phyloP scores from a whole-genome alignment of 495 filamentous ascomycete species.

The Penicillium mononematosum region DNA sequence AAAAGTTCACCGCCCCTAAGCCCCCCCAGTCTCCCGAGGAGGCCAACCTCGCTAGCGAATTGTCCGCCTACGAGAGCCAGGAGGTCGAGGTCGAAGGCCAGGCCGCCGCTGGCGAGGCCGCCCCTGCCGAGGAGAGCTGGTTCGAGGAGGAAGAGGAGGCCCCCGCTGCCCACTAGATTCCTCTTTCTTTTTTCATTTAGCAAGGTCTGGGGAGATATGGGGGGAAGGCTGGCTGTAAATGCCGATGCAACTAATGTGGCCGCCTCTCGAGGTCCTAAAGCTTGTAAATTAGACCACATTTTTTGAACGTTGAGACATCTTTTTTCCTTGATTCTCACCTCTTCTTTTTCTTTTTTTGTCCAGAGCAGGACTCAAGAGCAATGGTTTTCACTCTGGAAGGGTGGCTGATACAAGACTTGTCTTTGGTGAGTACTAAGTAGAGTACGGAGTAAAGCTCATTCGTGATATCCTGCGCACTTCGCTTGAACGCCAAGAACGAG shows the following conservation, averaged over 20 bases:
- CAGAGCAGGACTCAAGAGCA: background rate
- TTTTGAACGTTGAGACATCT: conserved; percentile 39
- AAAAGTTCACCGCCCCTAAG: conserved; percentile 77
- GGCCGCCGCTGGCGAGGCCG: conserved; percentile 53
- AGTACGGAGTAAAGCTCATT: background rate
- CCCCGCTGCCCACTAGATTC: conserved; percentile 48
- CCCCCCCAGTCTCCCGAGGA: conserved; percentile 87
- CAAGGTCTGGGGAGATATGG: conserved; percentile 37
- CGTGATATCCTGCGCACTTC: background rate
- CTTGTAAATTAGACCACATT: conserved; percentile 50
- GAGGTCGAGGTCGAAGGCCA: conserved; percentile 94
- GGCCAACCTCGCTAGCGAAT: conserved; percentile 79
- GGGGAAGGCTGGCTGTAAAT: conserved; percentile 23
- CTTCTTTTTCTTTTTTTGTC: background rate
- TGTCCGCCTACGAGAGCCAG: conserved; percentile 90
- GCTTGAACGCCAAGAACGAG: background rate
- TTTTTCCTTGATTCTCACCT: conserved; percentile 14
- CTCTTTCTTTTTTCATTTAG: conserved; percentile 28
- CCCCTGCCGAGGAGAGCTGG: conserved; percentile 65
- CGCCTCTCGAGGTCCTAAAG: conserved; percentile 37
- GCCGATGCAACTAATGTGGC: conserved; percentile 28
- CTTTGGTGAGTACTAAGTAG: background rate
- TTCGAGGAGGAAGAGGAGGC: conserved; percentile 65
- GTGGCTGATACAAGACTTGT: background rate
- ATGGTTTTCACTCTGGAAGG: background rate